A percentile compares a stretch with the other conserved stretches of the same genome.
Evolutionary conservation across 805 yeast species (phyloP).

Genomic region (Starmera amethionina): DNA sequence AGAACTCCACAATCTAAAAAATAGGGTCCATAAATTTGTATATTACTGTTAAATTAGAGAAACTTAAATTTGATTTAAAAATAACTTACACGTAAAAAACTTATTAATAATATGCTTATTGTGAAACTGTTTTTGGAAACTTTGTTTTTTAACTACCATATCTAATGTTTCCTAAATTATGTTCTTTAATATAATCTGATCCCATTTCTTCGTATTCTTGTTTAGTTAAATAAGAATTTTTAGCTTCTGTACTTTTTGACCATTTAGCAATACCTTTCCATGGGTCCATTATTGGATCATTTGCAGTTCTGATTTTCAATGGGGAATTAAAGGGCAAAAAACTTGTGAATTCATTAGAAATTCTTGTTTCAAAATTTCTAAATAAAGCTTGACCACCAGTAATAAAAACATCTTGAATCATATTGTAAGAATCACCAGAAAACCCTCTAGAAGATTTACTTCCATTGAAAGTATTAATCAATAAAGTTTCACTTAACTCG

Average conservation of each 20-base stretch:
- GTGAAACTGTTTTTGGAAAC: too few species aligned
- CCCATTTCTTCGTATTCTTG: constrained; percentile 85
- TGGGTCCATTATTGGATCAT: constrained; percentile 66
- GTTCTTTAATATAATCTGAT: constrained; percentile 80
- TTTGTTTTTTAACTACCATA: too few species aligned
- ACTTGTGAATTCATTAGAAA: constrained; percentile 57
- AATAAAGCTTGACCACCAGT: constrained; percentile 80
- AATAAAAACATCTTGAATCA: constrained; percentile 58
- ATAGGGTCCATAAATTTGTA: neutral
- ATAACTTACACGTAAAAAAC: too few species aligned
- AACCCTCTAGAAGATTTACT: constrained; percentile 42
- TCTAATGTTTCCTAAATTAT: constrained; percentile 55
- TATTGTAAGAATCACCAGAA: constrained; percentile 42
- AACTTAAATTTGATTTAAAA: too few species aligned
- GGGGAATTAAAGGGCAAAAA: constrained; percentile 63
- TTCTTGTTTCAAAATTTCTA: constrained; percentile 55
- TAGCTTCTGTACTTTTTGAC: constrained; percentile 40
- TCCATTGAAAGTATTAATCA: constrained; percentile 50
- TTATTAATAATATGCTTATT: too few species aligned
- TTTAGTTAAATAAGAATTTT: constrained; percentile 44
- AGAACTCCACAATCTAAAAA: constrained; percentile 20
- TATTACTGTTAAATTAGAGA: too few species aligned
- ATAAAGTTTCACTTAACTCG: constrained; percentile 62
- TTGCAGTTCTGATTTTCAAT: constrained; percentile 51
- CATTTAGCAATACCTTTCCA: constrained; percentile 94